These are phyloP conservation scores for Heritiera fomes DNA, from an alignment of 345 rosid species.

Conservation along the genomic window DNA sequence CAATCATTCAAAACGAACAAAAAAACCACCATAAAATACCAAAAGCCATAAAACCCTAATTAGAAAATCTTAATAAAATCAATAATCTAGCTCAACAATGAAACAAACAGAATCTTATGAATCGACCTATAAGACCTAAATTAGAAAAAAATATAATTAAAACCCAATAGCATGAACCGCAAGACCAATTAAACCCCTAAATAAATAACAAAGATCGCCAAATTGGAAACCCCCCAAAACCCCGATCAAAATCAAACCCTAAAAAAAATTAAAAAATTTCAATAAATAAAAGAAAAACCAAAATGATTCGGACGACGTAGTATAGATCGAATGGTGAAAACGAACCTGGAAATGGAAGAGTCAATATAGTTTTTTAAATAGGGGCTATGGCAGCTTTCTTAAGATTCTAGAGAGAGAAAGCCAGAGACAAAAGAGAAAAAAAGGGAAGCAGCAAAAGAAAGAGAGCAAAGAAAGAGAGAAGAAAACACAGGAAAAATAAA, in stretches of 20 bases:
- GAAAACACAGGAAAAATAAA: conserved; percentile 31
- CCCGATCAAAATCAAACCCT: conserved; percentile 51
- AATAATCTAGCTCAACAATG: conserved; percentile 16
- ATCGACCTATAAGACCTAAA: conserved; percentile 23
- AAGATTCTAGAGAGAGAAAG: conserved; percentile 52
- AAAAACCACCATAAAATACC: conserved; percentile 14
- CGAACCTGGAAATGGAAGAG: conserved; percentile 42
- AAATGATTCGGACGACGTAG: conserved; percentile 22
- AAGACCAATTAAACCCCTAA: conserved; percentile 31
- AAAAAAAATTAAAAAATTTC: conserved; percentile 23
- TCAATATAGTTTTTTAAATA: conserved; percentile 34
- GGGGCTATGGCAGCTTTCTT: conserved; percentile 43
- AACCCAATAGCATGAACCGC: conserved; percentile 27
- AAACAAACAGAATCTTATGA: conserved; percentile 18
- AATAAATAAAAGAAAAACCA: neutral
- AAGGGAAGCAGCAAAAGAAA: conserved; percentile 37
- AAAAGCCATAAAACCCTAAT: conserved; percentile 40
- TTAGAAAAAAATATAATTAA: neutral
- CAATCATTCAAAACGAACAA: conserved; percentile 4
- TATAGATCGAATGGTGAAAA: conserved; percentile 45
- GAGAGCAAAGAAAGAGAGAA: conserved; percentile 26
- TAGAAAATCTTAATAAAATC: conserved; percentile 15
- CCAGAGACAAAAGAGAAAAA: conserved; percentile 26
- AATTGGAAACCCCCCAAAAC: conserved; percentile 29
- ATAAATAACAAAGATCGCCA: conserved; percentile 33